Conservation (phyloP, 805 yeast species). For the Brettanomyces nanus region DNA sequence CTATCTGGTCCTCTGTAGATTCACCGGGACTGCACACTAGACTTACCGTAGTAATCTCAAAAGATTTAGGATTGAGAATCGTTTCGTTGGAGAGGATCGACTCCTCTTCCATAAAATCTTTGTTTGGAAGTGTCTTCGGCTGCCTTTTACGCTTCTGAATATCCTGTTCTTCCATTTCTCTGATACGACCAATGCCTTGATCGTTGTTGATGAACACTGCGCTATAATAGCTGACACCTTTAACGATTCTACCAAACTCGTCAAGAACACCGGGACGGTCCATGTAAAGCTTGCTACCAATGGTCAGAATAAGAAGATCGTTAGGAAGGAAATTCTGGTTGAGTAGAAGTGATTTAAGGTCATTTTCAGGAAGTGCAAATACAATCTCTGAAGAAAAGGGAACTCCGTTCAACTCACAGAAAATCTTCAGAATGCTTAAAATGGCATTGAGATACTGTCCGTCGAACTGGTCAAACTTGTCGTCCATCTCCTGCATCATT, state of each 20-base stretch:
- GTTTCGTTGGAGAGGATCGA: conserved; percentile 20
- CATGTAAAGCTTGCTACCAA: conserved; percentile 16
- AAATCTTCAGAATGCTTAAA: conserved; percentile 24
- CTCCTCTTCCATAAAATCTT: conserved; percentile 5
- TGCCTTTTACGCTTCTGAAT: neutral
- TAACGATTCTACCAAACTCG: conserved; percentile 11
- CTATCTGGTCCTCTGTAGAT: conserved; percentile 12
- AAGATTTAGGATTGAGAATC: conserved; percentile 21
- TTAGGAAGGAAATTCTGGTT: conserved; percentile 12
- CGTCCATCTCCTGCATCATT: conserved; percentile 17
- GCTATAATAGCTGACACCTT: conserved; percentile 8
- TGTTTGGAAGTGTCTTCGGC: neutral
- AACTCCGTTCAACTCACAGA: conserved; percentile 23
- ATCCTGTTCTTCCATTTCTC: conserved; percentile 3
- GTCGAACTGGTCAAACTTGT: conserved; percentile 7
- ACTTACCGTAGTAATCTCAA: conserved; percentile 18
- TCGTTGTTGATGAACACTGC: conserved; percentile 23
- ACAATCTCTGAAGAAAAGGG: conserved; percentile 26
- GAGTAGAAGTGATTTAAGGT: conserved; percentile 15
- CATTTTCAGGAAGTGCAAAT: conserved; percentile 22
- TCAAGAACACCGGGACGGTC: conserved; percentile 7
- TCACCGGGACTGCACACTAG: conserved; percentile 14
- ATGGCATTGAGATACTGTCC: conserved; percentile 30
- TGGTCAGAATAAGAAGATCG: conserved; percentile 19
- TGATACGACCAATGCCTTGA: conserved; percentile 8